A percentile compares a stretch with the other conserved stretches of the same genome.
phyloP scores from a whole-genome alignment of 192 early-diverging fungal species.

The Gamsiella multidivaricata region DNA sequence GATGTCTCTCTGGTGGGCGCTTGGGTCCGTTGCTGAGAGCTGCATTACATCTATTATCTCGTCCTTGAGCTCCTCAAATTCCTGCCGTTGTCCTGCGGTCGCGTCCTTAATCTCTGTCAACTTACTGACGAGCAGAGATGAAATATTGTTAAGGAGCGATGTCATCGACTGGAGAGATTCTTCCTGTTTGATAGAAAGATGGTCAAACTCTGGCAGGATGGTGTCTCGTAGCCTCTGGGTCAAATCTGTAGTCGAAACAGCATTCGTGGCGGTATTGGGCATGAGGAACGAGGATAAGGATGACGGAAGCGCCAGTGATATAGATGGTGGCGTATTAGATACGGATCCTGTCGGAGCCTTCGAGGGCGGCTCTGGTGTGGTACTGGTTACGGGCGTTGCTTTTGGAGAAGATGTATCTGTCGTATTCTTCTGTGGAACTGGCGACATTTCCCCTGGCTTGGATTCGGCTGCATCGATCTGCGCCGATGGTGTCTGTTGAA shows the following conservation, averaged over 20 bases:
- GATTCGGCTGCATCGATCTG: neutral
- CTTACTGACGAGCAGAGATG: slow-evolving; percentile 28
- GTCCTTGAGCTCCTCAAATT: slow-evolving; percentile 54
- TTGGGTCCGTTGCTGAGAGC: slow-evolving; percentile 45
- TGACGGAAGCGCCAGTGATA: slow-evolving; percentile 15
- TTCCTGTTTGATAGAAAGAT: slow-evolving; percentile 43
- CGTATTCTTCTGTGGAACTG: neutral
- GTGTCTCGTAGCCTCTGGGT: slow-evolving; percentile 39
- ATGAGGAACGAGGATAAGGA: slow-evolving; percentile 20
- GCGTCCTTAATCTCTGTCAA: slow-evolving; percentile 45
- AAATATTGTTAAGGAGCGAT: slow-evolving; percentile 55
- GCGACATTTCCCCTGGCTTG: neutral
- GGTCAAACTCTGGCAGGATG: slow-evolving; percentile 48
- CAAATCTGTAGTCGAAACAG: slow-evolving; percentile 8
- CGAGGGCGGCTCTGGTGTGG: neutral
- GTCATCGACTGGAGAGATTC: slow-evolving; percentile 52
- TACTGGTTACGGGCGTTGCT: neutral
- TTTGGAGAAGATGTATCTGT: neutral
- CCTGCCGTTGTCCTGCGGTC: slow-evolving; percentile 38
- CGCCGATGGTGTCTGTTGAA: neutral
- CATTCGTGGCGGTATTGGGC: neutral
- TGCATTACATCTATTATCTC: slow-evolving; percentile 54
- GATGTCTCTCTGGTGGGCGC: slow-evolving; percentile 40
- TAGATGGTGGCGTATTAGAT: neutral
- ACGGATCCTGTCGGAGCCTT: neutral